These are phyloP conservation scores for Alternaria panax DNA, from an alignment of 2,329 filamentous ascomycete species.

Conservation along the genomic window DNA sequence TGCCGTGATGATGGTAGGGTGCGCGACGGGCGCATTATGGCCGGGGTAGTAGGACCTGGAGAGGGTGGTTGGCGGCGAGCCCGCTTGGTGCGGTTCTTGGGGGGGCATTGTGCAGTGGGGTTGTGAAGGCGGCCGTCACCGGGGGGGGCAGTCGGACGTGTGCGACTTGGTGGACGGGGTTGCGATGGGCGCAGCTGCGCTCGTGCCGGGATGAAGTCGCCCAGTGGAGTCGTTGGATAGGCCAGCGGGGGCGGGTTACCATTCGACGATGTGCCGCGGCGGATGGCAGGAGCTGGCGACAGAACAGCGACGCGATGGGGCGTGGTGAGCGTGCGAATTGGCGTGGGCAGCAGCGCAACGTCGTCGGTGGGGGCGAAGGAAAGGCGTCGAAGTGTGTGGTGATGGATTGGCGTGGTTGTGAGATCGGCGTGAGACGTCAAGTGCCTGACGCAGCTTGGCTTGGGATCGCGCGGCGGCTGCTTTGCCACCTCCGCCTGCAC, in stretches of 20 bases:
- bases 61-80: slow-evolving; percentile 45
- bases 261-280: slow-evolving; percentile 30
- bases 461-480: slow-evolving; percentile 22
- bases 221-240: slow-evolving; percentile 16
- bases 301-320: slow-evolving; percentile 21
- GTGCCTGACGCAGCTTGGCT: slow-evolving; percentile 27
- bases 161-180: slow-evolving; percentile 17
- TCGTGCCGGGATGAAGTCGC: slow-evolving; percentile 27
- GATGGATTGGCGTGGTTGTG: slow-evolving; percentile 16
- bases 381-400: slow-evolving; percentile 11
- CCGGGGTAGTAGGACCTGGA: slow-evolving; percentile 35
- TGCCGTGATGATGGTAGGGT: slow-evolving; percentile 25
- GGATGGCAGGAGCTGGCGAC: slow-evolving; percentile 20
- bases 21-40: slow-evolving; percentile 34
- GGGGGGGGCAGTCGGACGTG: slow-evolving; percentile 8
- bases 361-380: slow-evolving; percentile 15
- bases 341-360: slow-evolving; percentile 15
- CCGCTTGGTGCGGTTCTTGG: slow-evolving; percentile 37
- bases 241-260: slow-evolving; percentile 30
- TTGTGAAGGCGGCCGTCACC: slow-evolving; percentile 9
- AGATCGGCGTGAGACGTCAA: slow-evolving; percentile 28
- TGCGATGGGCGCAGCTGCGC: slow-evolving; percentile 33
- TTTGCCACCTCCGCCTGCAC: slow-evolving; percentile 32
- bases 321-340: slow-evolving; percentile 13
- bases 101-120: slow-evolving; percentile 40